phyloP scores from a whole-genome alignment of 169 alveolate species.

The Plasmodium sp. region DNA sequence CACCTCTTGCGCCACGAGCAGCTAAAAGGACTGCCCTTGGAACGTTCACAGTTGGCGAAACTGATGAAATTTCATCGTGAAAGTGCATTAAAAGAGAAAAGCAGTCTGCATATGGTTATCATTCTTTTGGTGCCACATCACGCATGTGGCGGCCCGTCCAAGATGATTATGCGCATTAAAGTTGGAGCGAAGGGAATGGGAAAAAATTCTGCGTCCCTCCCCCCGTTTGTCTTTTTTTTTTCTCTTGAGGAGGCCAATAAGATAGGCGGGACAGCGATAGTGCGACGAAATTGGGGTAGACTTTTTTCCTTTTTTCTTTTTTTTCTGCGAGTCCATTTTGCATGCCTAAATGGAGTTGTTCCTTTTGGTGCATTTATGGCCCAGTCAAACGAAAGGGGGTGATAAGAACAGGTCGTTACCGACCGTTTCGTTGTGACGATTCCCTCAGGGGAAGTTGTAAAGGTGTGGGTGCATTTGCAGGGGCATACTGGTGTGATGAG shows the following conservation, averaged over 20 bases:
- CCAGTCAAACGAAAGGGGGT: background rate
- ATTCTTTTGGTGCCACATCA: background rate
- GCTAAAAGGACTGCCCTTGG: background rate
- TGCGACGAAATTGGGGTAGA: background rate
- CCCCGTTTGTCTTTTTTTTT: background rate
- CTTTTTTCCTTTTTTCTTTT: background rate
- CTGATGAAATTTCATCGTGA: background rate
- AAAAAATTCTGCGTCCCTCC: background rate
- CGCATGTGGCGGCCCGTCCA: background rate
- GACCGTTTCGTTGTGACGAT: background rate
- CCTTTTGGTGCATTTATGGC: background rate
- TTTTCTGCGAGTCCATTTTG: background rate
- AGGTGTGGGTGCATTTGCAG: background rate
- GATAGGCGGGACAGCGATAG: background rate
- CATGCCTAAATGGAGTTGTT: background rate
- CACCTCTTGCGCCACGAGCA: background rate
- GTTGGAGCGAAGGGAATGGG: background rate
- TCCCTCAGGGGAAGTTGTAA: background rate
- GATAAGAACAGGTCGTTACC: background rate
- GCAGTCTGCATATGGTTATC: background rate
- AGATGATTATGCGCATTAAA: background rate
- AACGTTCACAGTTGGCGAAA: background rate
- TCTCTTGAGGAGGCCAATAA: background rate
- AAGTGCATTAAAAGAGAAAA: background rate
- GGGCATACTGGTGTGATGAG: background rate